A percentile compares a stretch with the other conserved stretches of the same genome.
These are phyloP conservation scores for Salvia miltiorrhiza DNA, from an alignment of 257 asterid species.

Conservation along the genomic window DNA sequence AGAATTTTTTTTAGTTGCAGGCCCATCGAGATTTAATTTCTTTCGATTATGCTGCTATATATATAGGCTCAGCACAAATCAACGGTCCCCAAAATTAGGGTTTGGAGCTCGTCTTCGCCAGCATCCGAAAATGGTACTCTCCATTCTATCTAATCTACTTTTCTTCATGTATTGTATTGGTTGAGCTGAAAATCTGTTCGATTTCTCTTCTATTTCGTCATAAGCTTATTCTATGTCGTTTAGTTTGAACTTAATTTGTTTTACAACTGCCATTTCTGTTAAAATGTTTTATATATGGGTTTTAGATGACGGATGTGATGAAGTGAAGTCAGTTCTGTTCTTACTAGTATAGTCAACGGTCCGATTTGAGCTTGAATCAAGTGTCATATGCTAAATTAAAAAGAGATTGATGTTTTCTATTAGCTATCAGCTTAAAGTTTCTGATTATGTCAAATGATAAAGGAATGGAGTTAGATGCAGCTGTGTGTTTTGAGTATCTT, in stretches of 20 bases:
- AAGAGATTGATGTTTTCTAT: not conserved
- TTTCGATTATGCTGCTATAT: not conserved
- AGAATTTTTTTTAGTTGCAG: not conserved
- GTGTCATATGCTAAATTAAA: not conserved
- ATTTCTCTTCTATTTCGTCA: not conserved
- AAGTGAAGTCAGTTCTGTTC: not conserved
- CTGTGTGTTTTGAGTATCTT: not conserved
- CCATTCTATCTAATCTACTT: not conserved
- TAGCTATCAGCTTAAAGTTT: not conserved
- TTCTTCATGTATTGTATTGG: not conserved
- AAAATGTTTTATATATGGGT: not conserved
- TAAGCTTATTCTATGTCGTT: not conserved
- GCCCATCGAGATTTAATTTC: conserved; percentile 8
- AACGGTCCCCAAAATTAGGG: not conserved
- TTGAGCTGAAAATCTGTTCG: not conserved
- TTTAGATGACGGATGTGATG: not conserved
- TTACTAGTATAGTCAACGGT: not conserved
- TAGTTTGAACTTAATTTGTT: not conserved
- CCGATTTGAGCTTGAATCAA: not conserved
- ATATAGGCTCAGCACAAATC: not conserved
- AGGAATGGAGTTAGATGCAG: not conserved
- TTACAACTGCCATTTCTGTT: not conserved
- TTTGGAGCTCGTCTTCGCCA: conserved; percentile 2
- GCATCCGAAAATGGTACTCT: conserved; percentile 23
- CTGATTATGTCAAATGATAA: not conserved